phyloP scores from a whole-genome alignment of 1,139 yeast species.

The Lodderomyces pseudojiufengensis region DNA sequence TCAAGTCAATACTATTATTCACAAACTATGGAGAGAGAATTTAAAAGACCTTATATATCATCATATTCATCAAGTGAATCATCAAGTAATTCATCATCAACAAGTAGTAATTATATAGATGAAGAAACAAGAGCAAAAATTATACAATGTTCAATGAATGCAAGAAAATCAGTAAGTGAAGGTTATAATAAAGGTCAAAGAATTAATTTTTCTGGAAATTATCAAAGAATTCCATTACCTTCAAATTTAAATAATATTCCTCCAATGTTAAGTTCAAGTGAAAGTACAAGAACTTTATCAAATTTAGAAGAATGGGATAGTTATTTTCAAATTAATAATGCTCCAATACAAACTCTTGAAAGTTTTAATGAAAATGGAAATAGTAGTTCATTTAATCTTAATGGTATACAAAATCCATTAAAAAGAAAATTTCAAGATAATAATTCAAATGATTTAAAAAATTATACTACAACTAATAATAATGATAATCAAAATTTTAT shows the following conservation, averaged over 20 bases:
- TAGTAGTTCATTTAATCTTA: slow-evolving; percentile 13
- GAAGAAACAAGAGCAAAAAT: neutral
- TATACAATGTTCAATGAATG: slow-evolving; percentile 49
- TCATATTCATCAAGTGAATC: no score
- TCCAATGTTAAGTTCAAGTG: slow-evolving; percentile 36
- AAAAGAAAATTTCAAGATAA: slow-evolving; percentile 42
- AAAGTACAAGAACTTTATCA: slow-evolving; percentile 33
- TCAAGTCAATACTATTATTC: no score
- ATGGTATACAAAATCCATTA: slow-evolving; percentile 6
- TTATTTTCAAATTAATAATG: slow-evolving; percentile 14
- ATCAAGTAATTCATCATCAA: neutral
- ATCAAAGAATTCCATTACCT: slow-evolving; percentile 53
- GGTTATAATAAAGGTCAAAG: slow-evolving; percentile 63
- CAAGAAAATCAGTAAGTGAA: slow-evolving; percentile 62
- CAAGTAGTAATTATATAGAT: slow-evolving; percentile 1
- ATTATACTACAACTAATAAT: no score
- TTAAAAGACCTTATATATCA: slow-evolving; percentile 2
- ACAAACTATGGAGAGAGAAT: slow-evolving; percentile 1
- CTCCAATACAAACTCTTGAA: slow-evolving; percentile 19
- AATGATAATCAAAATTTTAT: no score
- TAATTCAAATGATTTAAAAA: slow-evolving; percentile 11
- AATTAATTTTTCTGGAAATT: slow-evolving; percentile 11
- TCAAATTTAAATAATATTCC: slow-evolving; percentile 32
- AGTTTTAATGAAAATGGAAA: slow-evolving; percentile 7
- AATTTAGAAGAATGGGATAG: slow-evolving; percentile 17